Base-by-base conservation (phyloP, 78 protist genomes). In the Dictyostelium citrinum region DNA sequence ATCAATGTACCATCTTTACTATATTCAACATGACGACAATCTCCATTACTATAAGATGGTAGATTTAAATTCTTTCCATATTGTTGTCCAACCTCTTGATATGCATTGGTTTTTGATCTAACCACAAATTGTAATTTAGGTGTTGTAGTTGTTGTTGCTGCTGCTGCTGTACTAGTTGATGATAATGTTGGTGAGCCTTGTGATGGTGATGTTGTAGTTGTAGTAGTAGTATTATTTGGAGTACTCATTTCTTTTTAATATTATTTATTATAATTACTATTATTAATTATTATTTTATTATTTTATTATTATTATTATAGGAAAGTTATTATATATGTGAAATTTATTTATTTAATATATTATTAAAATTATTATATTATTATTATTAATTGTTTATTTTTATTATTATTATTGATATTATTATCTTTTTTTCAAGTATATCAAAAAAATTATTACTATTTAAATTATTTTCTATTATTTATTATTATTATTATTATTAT, bases 11-110 rank as follows among this genome's bases (percentile, higher is more conserved):
- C 93, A 35, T 88, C 93, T 2, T 58, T 24, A 20, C 81, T 78
- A 72, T 88, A 88, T 46, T 88, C 86, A 27, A 88, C 58, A 49
- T 78, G 93, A 41, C 81, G 81, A 49, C 72, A 88, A 17, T 88
- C 93, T 45, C 39, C 64, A 64, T 41, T 45, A 16, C 37, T 35
- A 7, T 27, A 45, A 10, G 35, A 9, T 43, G 58, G 80, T 16
- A 88, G 31, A 16, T 10, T 64, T 16, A 22, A 75, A 64, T 46
- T 79, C 37, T 78, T 79, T 5, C 93, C 85, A 75, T 88, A 88
- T 49, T 6, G 14, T 14, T 17, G 33, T 29, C 84, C 55, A 17
- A 58, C 37, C 71, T 88, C 84, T 35, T 51, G 75, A 37, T 78
- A 45, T 12, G 77, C 51, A n/a, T 27, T 67, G 20, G 45, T 67